A percentile compares a stretch with the other conserved stretches of the same genome.
phyloP scores from a whole-genome alignment of 2,329 filamentous ascomycete genomes.

The Huntiella omanensis region DNA sequence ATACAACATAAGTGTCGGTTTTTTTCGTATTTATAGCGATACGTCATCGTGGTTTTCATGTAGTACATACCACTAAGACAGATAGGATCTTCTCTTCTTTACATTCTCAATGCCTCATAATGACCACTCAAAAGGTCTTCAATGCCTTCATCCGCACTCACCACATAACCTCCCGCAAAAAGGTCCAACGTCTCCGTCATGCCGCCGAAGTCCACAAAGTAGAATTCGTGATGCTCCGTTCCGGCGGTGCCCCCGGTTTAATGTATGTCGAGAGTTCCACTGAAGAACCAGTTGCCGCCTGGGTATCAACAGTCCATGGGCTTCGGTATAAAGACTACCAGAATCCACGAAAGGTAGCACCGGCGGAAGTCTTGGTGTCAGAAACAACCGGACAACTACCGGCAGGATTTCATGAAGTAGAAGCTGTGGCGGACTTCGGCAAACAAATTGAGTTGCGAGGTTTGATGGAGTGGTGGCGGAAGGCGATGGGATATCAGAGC shows the following conservation, averaged over 20 bases:
- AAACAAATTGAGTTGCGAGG: slow-evolving; percentile 39
- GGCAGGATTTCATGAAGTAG: slow-evolving; percentile 34
- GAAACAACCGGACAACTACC: slow-evolving; percentile 1
- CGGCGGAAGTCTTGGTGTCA: slow-evolving; percentile 10
- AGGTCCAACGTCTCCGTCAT: slow-evolving; percentile 40
- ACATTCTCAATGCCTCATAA: not conserved
- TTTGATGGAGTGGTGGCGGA: slow-evolving; percentile 46
- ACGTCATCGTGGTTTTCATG: too few species aligned
- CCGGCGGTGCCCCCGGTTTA: slow-evolving; percentile 51
- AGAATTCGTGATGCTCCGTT: slow-evolving; percentile 42
- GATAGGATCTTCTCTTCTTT: too few species aligned
- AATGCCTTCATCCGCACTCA: slow-evolving; percentile 55
- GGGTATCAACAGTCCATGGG: slow-evolving; percentile 45
- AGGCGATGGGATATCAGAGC: slow-evolving; percentile 39
- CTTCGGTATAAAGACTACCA: slow-evolving; percentile 58
- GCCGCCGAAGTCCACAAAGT: slow-evolving; percentile 39
- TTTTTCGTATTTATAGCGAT: too few species aligned
- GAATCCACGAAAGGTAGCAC: slow-evolving; percentile 34
- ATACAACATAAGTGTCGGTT: too few species aligned
- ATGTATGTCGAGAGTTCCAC: slow-evolving; percentile 54
- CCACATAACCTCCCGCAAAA: slow-evolving; percentile 66
- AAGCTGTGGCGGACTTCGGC: slow-evolving; percentile 46
- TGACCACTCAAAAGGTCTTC: slow-evolving; percentile 13
- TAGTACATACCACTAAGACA: too few species aligned
- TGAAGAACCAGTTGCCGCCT: slow-evolving; percentile 35